Percentiles rank a stretch among this genome's conserved stretches.
Evolutionary conservation across 1,284 basidiomycete species (phyloP).

Genomic region (Leucoagaricus sp.): DNA sequence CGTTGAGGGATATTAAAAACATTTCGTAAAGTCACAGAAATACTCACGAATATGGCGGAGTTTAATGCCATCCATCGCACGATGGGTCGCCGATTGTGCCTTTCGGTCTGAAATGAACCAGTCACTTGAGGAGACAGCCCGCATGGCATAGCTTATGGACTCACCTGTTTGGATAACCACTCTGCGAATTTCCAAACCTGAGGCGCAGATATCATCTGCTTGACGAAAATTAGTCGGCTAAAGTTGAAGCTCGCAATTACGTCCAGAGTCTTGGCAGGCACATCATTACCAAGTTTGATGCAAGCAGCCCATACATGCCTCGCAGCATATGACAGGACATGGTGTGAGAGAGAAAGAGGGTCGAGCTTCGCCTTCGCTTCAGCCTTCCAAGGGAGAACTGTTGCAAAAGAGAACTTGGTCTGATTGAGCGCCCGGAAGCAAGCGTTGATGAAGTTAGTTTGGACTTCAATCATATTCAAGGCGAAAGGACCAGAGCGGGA

Average conservation of each 20-base stretch:
- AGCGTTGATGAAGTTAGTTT: background rate
- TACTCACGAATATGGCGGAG: too few relatives aligned
- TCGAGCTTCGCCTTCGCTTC: background rate
- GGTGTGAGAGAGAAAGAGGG: background rate
- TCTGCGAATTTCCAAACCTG: background rate
- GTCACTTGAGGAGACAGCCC: too few relatives aligned
- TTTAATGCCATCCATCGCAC: too few relatives aligned
- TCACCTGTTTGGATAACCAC: background rate
- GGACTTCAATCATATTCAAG: background rate
- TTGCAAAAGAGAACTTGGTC: background rate
- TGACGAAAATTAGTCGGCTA: background rate
- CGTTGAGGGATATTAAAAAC: too few relatives aligned
- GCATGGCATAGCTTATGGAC: too few relatives aligned
- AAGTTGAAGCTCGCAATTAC: background rate
- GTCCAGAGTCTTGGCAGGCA: background rate
- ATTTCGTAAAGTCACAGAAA: too few relatives aligned
- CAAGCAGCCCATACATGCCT: background rate
- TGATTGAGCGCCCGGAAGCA: background rate
- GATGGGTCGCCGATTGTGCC: background rate
- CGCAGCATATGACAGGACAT: background rate
- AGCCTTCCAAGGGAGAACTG: background rate
- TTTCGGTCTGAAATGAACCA: background rate
- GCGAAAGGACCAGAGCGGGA: background rate
- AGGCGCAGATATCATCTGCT: background rate
- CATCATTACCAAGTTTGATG: background rate